These are phyloP conservation scores for Mortierella sp. DNA, from an alignment of 371 early-diverging fungal species.

Conservation along the genomic window DNA sequence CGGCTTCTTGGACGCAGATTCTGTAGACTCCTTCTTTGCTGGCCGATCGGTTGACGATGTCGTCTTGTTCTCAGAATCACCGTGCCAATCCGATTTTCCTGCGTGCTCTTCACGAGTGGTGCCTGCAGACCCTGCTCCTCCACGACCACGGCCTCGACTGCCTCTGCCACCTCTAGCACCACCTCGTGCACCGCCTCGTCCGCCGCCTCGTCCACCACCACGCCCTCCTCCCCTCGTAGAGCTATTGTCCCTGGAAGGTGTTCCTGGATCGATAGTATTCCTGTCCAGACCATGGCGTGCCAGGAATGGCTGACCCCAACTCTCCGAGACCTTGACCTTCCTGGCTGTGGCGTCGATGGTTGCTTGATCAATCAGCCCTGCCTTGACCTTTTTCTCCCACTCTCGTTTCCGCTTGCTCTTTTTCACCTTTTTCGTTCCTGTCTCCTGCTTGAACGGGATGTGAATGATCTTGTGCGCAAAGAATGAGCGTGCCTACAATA, in stretches of 20 bases:
- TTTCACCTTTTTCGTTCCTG: constrained; percentile 6
- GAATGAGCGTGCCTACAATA: constrained; percentile 35
- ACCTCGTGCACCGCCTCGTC: constrained; percentile 13
- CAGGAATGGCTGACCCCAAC: constrained; percentile 35
- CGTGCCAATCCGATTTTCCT: neutral
- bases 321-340: constrained; percentile 41
- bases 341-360: constrained; percentile 31
- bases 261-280: constrained; percentile 36
- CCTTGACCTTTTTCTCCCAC: constrained; percentile 51
- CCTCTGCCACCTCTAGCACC: too few relatives aligned
- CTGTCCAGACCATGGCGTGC: constrained; percentile 39
- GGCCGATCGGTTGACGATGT: neutral
- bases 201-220: constrained; percentile 21
- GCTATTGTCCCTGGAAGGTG: neutral
- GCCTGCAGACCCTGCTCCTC: neutral
- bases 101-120: neutral
- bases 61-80: neutral
- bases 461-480: constrained; percentile 44
- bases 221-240: constrained; percentile 2
- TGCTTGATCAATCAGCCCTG: constrained; percentile 33
- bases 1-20: too few relatives aligned
- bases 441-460: constrained; percentile 24
- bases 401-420: constrained; percentile 53
- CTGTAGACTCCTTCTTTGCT: neutral
- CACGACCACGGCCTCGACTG: constrained; percentile 22